A percentile compares a stretch with the other conserved stretches of the same genome.
Evolutionary conservation across 192 early-diverging fungal genomes (phyloP).

Genomic region (Coemansia sp.): DNA sequence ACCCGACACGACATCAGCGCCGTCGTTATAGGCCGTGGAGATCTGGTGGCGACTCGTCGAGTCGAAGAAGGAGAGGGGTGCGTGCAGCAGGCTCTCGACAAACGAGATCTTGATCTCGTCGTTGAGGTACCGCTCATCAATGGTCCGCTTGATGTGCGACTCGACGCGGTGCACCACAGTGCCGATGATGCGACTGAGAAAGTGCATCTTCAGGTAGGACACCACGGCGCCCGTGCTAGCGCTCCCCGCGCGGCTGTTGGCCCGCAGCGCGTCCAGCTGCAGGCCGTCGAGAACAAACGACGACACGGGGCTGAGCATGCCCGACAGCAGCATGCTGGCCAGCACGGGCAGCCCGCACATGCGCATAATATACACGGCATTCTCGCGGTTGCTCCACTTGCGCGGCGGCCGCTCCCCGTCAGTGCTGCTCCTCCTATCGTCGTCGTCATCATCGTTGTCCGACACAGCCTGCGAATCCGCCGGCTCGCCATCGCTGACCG

Average conservation of each 20-base stretch:
- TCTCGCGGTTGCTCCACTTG: slow-evolving; percentile 39
- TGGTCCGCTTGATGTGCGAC: background rate
- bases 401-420: background rate
- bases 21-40: slow-evolving; percentile 14
- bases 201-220: slow-evolving; percentile 21
- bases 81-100: slow-evolving; percentile 24
- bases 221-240: slow-evolving; percentile 9
- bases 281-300: slow-evolving; percentile 22
- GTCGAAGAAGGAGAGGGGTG: slow-evolving; percentile 43
- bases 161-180: background rate
- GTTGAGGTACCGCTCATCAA: slow-evolving; percentile 9
- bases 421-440: background rate
- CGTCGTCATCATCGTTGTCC: background rate
- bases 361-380: slow-evolving; percentile 13
- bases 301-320: slow-evolving; percentile 21
- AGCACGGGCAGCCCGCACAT: slow-evolving; percentile 24
- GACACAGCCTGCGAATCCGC: background rate
- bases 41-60: slow-evolving; percentile 28
- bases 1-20: slow-evolving; percentile 10
- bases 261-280: slow-evolving; percentile 23
- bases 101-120: slow-evolving; percentile 17
- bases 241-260: slow-evolving; percentile 4
- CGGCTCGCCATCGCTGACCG: background rate
- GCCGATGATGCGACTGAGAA: background rate
- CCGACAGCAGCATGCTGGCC: slow-evolving; percentile 15